These are phyloP conservation scores for Selenicereus undatus DNA, from an alignment of 148 eudicot species.

Conservation along the genomic window DNA sequence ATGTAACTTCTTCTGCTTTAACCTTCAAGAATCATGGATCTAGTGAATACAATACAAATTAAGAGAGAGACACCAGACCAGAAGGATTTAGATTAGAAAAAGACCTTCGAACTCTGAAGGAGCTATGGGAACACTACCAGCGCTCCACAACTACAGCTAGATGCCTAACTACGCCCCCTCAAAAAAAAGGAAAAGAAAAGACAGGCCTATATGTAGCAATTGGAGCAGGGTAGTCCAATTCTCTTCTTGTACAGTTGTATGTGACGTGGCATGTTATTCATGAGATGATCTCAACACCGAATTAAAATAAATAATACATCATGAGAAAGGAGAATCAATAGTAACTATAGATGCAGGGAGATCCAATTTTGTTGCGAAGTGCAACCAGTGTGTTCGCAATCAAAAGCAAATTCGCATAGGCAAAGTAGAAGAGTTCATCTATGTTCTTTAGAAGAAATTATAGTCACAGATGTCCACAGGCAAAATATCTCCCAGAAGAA, in stretches of 20 bases:
- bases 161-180: neutral
- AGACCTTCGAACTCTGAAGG: neutral
- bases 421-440: too few species aligned
- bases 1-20: slow-evolving; percentile 86
- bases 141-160: neutral
- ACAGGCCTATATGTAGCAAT: too few species aligned
- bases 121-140: neutral
- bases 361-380: neutral
- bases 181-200: too few species aligned
- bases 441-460: too few species aligned
- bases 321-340: neutral
- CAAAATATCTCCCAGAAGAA: neutral
- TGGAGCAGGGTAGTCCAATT: neutral
- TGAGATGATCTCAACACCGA: too few species aligned
- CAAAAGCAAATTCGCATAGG: too few species aligned
- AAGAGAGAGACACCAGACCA: neutral
- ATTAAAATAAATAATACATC: too few species aligned
- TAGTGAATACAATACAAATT: neutral
- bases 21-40: slow-evolving; percentile 41
- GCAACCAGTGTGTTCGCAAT: too few species aligned
- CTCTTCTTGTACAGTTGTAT: neutral
- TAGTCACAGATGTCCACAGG: neutral
- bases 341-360: neutral
- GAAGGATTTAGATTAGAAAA: neutral
- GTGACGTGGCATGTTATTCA: too few species aligned